Evolutionary conservation across 2,329 filamentous ascomycete genomes (phyloP), one percentile per base, ranked within the genome.

Genomic region (Tolypocladium pustulatum): DNA sequence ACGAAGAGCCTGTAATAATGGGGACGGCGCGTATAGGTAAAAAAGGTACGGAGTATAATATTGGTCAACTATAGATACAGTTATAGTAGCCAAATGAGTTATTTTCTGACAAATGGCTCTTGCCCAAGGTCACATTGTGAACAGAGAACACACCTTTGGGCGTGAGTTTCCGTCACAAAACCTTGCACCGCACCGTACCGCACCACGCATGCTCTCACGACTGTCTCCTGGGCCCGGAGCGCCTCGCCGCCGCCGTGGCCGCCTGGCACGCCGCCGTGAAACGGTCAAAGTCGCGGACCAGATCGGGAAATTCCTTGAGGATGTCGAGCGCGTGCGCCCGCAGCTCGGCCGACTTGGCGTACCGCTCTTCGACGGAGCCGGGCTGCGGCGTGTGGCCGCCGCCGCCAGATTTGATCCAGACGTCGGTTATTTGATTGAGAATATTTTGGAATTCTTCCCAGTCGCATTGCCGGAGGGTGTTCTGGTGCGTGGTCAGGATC

Each of bases 211-310:
- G 30, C 30, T 20, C 2, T 52, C 30, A 8, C 9, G 10, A 2
- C 10, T 22, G 27, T 8, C 15, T 34, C 20, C 12, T 34, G 20
- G 30, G 4, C 10, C 30, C 49, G 2, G 49, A 36, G 20, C 55
- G 38, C 27, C 34, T 4, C 15, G 53, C 49, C 12, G 58, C 55
- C 54, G 54, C 60, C 55, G 46, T 43, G n/a, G 59, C 57, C 13
- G 63, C 57, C 54, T 62, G 58, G 12, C 63, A 61, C 52, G 59
- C 61, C 27, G 60, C 59, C 34, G 59, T 53, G 34, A 69, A 66
- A 20, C 59, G 61, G 36, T 69, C 68, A 60, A 69, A 69, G 54
- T 69, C 69, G 20, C 62, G 61, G 22, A 59, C 61, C 56, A 71
- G 62, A 8, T 65, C 63, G 6, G 68, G 68, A 52, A 66, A 69